phyloP scores from a whole-genome alignment of 768 basidiomycete genomes.

The Pleurotus sapidus region DNA sequence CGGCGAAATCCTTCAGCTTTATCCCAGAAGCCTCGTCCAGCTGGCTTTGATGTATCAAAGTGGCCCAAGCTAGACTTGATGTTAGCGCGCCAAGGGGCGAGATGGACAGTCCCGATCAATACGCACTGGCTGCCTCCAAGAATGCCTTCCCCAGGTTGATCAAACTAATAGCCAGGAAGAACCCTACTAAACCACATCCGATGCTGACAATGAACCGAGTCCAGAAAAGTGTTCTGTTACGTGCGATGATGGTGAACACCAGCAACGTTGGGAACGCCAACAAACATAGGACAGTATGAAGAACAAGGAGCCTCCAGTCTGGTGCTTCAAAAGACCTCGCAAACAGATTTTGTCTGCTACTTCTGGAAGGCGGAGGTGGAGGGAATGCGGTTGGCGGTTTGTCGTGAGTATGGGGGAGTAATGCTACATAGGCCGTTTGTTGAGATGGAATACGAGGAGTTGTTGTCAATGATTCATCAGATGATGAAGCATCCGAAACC shows the following conservation, averaged over 20 bases:
- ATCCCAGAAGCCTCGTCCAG: conserved; percentile 23
- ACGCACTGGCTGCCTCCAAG: conserved; percentile 37
- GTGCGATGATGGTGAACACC: background rate
- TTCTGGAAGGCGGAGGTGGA: background rate
- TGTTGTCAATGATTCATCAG: too few species aligned
- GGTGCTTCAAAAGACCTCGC: conserved; percentile 1
- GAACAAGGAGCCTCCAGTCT: background rate
- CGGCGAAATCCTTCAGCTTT: conserved; percentile 31
- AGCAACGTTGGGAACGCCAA: background rate
- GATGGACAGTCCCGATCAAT: background rate
- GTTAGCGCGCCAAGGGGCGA: background rate
- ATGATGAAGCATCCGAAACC: too few species aligned
- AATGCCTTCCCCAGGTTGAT: conserved; percentile 24
- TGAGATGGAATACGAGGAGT: too few species aligned
- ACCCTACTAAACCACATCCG: conserved; percentile 30
- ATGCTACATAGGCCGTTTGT: background rate
- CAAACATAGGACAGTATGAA: background rate
- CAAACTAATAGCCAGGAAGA: conserved; percentile 28
- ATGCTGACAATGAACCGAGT: conserved; percentile 32
- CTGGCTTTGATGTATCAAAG: conserved; percentile 39
- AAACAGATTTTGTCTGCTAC: background rate
- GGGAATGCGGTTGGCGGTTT: background rate
- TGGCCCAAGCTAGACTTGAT: conserved; percentile 35
- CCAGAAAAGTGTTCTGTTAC: conserved; percentile 30
- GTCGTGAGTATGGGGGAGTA: background rate